These are phyloP conservation scores for Peronospora farinosa DNA, from an alignment of 352 stramenopile genomes.

Conservation along the genomic window DNA sequence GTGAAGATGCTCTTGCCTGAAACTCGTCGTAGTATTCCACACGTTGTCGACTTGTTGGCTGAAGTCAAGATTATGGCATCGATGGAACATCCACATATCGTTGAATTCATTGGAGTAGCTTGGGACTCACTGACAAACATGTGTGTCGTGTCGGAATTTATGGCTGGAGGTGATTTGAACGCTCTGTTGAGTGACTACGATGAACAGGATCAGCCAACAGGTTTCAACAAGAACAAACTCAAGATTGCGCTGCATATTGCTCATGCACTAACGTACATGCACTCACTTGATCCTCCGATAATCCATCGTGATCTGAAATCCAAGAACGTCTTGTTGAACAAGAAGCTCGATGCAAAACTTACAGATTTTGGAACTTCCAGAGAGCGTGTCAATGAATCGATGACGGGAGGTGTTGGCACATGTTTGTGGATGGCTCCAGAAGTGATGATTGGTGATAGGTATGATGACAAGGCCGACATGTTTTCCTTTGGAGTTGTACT, in stretches of 20 bases:
- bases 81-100: constrained; percentile 41
- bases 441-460: constrained; percentile 34
- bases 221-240: constrained; percentile 32
- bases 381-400: constrained; percentile 23
- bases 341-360: constrained; percentile 35
- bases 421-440: constrained; percentile 40
- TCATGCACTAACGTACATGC: constrained; percentile 38
- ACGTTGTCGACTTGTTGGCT: constrained; percentile 31
- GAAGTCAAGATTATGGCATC: constrained; percentile 44
- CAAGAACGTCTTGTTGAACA: constrained; percentile 40
- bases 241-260: constrained; percentile 34
- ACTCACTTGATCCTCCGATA: constrained; percentile 29
- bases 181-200: constrained; percentile 29
- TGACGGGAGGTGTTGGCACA: constrained; percentile 34
- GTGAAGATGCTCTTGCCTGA: constrained; percentile 49
- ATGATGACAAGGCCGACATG: constrained; percentile 39
- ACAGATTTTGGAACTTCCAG: constrained; percentile 38
- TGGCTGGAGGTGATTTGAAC: constrained; percentile 49
- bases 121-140: constrained; percentile 47
- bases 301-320: constrained; percentile 53
- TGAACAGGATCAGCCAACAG: constrained; percentile 12
- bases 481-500: constrained; percentile 42
- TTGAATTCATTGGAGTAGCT: constrained; percentile 42
- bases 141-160: constrained; percentile 49
- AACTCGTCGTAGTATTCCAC: constrained; percentile 22